Base-by-base conservation (phyloP, 129 eudicot species). In the Erigeron canadensis region DNA sequence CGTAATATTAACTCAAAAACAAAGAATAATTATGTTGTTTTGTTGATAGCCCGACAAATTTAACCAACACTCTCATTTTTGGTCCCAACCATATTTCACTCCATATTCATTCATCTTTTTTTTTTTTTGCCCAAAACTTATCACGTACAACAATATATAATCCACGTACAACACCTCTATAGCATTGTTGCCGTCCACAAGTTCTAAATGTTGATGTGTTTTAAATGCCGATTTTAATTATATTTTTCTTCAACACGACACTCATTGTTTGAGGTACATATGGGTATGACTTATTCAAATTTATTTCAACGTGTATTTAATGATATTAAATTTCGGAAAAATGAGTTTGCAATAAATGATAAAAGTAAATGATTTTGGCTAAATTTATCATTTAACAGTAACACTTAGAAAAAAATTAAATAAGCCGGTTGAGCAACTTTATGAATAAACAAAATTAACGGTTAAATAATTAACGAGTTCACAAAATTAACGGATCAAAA, bases 1-100 rank as follows among this genome's bases (percentile, higher is more conserved):
- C 76, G 70, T 60, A 69, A 61, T 61, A 48, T 77, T 69, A 69
- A 77, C 75, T 77, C 63, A 64, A 77, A 61, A 58, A 34, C 34
- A 28, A 28, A 28, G 34, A 57, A 61, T 69, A 77, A 77, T 69
- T 47, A 69, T 59, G 70, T 59, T 68, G 67, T 62, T 75, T 75
- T 67, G 60, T 60, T 67, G 40, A 76, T 60, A 39, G 54, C 63
- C 75, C 75, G 63, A 69, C 81, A 41, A 16, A 67, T 76, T 76
- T 70, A 62, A 56, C 61, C 37, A 67, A 57, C 67, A 37, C 48
- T 57, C 59, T 53, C 64, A 12, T n/a, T 59, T 63, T 54, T 75
- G 71, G 77, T 22, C 69, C 77, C 61, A 46, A 43, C 79, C 34
- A 75, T 15, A 44, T 15, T 28, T 59, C 59, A 60, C 38, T 59